Evolutionary conservation across 208 protist species (phyloP), one percentile per base, ranked within the genome.

Genomic region (Lotmaria passim): DNA sequence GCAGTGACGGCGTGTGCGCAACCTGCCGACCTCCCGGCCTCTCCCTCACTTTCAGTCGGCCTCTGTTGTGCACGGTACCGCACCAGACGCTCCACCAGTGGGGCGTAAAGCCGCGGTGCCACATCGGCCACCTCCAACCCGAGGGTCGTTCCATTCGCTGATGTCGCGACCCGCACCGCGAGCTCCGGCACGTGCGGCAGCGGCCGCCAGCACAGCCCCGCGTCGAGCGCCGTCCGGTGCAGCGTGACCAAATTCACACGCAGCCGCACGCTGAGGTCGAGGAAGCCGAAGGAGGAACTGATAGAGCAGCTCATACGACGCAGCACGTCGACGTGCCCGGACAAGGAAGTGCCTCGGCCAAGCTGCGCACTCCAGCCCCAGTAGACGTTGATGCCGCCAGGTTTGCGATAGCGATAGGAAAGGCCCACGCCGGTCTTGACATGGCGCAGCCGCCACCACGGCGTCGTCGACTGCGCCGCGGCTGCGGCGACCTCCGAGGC

Each of bases 161-260:
- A 86, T 30, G 65, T 75, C 5, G 83, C 74, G 23, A 85, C 43
- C 4, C 79, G 69, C 56, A 82, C 67, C n/a, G 61, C 75, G 53
- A 75, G 75, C 44, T 69, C 67, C 38, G 71, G 78, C 53, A 55
- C 53, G 24, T 60, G 62, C 44, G 26, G 47, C 31, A 92, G 43
- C 8, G 89, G 89, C 7, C 78, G 73, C 74, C 78, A 92, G 24
- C 75, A 76, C 39, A 90, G 26, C 10, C 89, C 89, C 7, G 56
- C 72, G 31, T 94, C 85, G 21, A 94, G 71, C 43, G 83, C 80
- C 1, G 89, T 94, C 55, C 79, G 56, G 61, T 94, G 89, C 51
- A 84, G 81, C 28, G 89, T 94, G 69, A 94, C 86, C 21, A 91
- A 58, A 47, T 94, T 94, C 11, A 86, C 57, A 19, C 86, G 83